Evolutionary conservation across 768 basidiomycete species (phyloP).

Genomic region (Boletus rubroflammeus): DNA sequence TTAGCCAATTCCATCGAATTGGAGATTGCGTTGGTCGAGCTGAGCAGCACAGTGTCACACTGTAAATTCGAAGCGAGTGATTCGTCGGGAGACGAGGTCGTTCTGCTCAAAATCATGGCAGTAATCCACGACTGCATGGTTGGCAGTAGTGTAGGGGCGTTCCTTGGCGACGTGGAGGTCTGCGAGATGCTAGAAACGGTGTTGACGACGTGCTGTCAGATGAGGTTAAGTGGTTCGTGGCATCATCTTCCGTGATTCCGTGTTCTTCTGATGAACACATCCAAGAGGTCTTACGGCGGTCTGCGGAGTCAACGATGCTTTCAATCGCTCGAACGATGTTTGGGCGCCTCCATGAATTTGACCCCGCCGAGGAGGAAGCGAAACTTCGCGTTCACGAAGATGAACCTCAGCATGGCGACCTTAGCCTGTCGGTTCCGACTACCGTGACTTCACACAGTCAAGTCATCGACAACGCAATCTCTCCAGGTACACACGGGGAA

Average conservation of each 20-base stretch:
- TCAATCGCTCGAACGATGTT: slow-evolving; percentile 81
- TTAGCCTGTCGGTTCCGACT: slow-evolving; percentile 57
- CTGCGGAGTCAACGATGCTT: slow-evolving; percentile 88
- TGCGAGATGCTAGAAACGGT: slow-evolving; percentile 99
- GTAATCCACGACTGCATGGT: slow-evolving; percentile 85
- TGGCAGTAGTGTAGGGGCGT: slow-evolving; percentile 55
- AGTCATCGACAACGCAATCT: slow-evolving; percentile 10
- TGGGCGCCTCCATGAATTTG: slow-evolving; percentile 60
- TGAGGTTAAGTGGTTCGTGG: slow-evolving; percentile 85
- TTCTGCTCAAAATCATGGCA: slow-evolving; percentile 85
- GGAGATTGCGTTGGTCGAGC: slow-evolving; percentile 67
- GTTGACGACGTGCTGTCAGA: slow-evolving; percentile 93
- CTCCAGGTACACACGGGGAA: slow-evolving; percentile 11
- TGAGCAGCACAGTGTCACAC: slow-evolving; percentile 87
- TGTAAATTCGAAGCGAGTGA: slow-evolving; percentile 99
- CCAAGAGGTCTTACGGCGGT: slow-evolving; percentile 80
- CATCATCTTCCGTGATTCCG: slow-evolving; percentile 1
- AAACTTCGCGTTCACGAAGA: slow-evolving; percentile 52
- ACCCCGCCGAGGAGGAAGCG: slow-evolving; percentile 64
- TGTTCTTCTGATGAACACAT: slow-evolving; percentile 14
- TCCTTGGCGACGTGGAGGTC: slow-evolving; percentile 87
- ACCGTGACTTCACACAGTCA: slow-evolving; percentile 26
- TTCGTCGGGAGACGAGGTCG: slow-evolving; percentile 96
- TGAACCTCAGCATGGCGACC: slow-evolving; percentile 51
- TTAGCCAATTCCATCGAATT: slow-evolving; percentile 52